Evolutionary conservation across 345 rosid species (phyloP).

Genomic region (Microthlaspi erraticum): DNA sequence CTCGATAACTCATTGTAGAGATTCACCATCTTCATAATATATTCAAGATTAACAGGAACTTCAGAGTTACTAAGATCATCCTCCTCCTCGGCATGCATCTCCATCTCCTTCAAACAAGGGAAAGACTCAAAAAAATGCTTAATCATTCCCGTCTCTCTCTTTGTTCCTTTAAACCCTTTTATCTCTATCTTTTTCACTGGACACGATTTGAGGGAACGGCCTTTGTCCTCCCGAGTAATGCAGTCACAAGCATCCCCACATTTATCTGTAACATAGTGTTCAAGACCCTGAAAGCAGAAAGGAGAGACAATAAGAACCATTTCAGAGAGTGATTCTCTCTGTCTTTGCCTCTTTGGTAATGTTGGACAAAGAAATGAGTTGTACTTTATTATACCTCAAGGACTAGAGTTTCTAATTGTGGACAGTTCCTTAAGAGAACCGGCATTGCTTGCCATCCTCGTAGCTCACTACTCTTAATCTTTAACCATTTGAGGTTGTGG

Average conservation of each 20-base stretch:
- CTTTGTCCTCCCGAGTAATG: not conserved
- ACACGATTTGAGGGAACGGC: not conserved
- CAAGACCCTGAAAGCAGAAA: constrained; percentile 2
- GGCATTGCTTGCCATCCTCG: constrained; percentile 8
- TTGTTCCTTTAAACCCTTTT: not conserved
- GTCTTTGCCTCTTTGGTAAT: not conserved
- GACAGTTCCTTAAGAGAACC: not conserved
- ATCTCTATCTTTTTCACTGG: not conserved
- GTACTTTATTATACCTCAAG: not conserved
- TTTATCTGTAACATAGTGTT: not conserved
- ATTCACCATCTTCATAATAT: too few species aligned
- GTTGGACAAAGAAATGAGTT: not conserved
- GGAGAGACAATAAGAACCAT: not conserved
- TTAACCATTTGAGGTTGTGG: not conserved
- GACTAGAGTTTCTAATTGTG: constrained; percentile 1
- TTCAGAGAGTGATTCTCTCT: not conserved
- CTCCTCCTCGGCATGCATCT: not conserved
- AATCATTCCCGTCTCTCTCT: not conserved
- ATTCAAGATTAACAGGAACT: too few species aligned
- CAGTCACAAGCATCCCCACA: too few species aligned
- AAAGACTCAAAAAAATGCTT: not conserved
- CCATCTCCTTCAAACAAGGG: not conserved
- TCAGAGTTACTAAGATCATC: too few species aligned
- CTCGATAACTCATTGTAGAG: not conserved
- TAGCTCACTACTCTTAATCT: not conserved